Conservation (phyloP, 2,329 filamentous ascomycete genomes). For the Talaromyces amestolkiae region DNA sequence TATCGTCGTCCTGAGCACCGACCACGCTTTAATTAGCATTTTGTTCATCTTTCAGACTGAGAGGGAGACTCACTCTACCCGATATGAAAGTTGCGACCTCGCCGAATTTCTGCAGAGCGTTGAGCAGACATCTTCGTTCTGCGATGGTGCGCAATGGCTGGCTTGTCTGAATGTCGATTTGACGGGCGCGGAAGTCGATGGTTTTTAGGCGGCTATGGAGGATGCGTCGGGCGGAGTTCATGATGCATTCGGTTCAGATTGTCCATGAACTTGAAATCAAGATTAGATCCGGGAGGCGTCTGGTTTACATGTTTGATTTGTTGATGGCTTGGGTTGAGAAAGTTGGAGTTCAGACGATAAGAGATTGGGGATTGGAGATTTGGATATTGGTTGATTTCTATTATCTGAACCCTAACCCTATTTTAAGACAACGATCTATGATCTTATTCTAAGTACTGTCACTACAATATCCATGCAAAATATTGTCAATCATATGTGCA, state of each 20-base stretch:
- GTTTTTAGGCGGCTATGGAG: neutral
- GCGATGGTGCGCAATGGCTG: conserved; percentile 31
- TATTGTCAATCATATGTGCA: neutral
- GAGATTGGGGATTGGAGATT: neutral
- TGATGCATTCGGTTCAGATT: neutral
- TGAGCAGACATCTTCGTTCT: conserved; percentile 37
- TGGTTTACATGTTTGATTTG: neutral
- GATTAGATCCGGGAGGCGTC: neutral
- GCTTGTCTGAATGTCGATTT: conserved; percentile 33
- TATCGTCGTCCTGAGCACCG: conserved; percentile 21
- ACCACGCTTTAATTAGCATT: no score
- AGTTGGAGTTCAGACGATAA: neutral
- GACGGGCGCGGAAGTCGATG: conserved; percentile 17
- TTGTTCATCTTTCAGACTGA: no score
- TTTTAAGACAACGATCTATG: neutral
- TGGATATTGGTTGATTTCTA: no score
- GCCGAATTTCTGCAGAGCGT: conserved; percentile 41
- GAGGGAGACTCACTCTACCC: conserved; percentile 29
- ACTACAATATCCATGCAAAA: no score
- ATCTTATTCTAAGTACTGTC: neutral
- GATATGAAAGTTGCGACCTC: conserved; percentile 41
- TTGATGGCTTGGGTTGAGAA: neutral
- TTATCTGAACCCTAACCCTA: neutral
- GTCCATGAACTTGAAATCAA: neutral
- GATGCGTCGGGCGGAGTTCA: conserved; percentile 9